Evolutionary conservation across 108 stramenopile genomes (phyloP), one percentile per base, ranked within the genome.

Genomic region (Cyclostephanos tholiformis): DNA sequence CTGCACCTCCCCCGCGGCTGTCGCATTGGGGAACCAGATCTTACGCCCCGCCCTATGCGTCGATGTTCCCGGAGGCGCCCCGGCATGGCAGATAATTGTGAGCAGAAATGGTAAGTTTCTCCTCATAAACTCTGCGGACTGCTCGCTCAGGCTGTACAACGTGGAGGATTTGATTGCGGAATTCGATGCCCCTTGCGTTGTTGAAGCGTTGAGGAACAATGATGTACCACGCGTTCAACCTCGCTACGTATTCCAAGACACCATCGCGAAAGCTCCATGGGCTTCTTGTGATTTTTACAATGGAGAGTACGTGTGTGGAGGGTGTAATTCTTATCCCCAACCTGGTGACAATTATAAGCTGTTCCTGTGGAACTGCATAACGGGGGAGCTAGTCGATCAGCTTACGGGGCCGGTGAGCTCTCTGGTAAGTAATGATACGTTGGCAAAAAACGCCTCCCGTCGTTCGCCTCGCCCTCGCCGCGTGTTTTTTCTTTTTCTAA

Each of bases 261-360:
- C 80, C 9, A 83, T 89, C 0, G 78, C 84, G 12, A 93, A 89
- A 65, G 84, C 87, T 3, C 86, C 86, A 10, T 93, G 90, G 84
- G 80, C 70, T 0, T 77, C 82, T 20, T 90, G 86, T 67, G 93
- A 89, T 57, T 82, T 94, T 53, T 90, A 85, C 0, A 90, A 94
- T 51, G 89, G 84, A n/a, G 90, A 94, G 77, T 87, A 85, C 72
- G 76, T 94, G 12, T 86, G 89, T n/a, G 90, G 89, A 51, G 75
- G 75, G 20, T 68, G 75, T 23, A 77, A 77, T 58, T 73, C 72
- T 10, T 62, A 67, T 35, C 77, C 71, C 16, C 87, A 86, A 20
- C 52, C 68, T n/a, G 76, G 87, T 68, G 65, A 85, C 75, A 71
- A 82, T 76, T 83, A 86, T 50, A 73, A 77, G 35, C 67, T 94